Base-by-base conservation (phyloP, 805 yeast genomes). In the Kuraishia floccosa region DNA sequence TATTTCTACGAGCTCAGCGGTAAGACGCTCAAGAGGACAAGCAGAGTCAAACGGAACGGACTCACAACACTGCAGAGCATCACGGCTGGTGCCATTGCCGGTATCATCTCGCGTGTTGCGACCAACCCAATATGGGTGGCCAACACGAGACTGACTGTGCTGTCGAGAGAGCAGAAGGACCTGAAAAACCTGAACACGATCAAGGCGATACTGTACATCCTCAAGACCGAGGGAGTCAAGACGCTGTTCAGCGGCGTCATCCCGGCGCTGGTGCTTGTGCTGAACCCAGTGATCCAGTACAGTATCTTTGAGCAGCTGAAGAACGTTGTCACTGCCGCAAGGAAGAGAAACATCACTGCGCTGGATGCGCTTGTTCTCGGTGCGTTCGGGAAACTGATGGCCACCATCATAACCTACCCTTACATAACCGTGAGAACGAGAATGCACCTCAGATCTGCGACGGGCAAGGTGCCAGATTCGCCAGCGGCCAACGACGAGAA, bases 51-150 rank as follows among this genome's bases (percentile, higher is more conserved):
- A 41, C 13, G 30, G 10, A 41, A 50, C 28, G 74, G 72, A 2
- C 50, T 76, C 42, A 56, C 72, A 17, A 74, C 93, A 2, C 32
- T 63, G 4, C 86, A 84, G 54, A 70, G 84, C 32, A 77, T 85
- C 43, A 36, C 66, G 5, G 76, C 86, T 2, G 94, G 96, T 17
- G 78, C 91, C 1, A 63, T 83, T 46, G 94, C 96, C 2, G 96
- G 96, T 0, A 69, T 86, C 7, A 70, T 85, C 24, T 85, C 96
- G 3, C 81, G 86, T 30, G 59, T 81, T 14, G 65, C 76, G 8
- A 76, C 94, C 9, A 86, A 86, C 52, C 96, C 96, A 16, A 74
- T 84, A 42, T 86, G 96, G 96, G 94, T 86, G 27, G 91, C 93
- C 27, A 86, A 86, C 50, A 86, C 96, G 3, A 68, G 95, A 47